phyloP scores from a whole-genome alignment of 345 rosid species.

The Erysimum cheiranthoides region DNA sequence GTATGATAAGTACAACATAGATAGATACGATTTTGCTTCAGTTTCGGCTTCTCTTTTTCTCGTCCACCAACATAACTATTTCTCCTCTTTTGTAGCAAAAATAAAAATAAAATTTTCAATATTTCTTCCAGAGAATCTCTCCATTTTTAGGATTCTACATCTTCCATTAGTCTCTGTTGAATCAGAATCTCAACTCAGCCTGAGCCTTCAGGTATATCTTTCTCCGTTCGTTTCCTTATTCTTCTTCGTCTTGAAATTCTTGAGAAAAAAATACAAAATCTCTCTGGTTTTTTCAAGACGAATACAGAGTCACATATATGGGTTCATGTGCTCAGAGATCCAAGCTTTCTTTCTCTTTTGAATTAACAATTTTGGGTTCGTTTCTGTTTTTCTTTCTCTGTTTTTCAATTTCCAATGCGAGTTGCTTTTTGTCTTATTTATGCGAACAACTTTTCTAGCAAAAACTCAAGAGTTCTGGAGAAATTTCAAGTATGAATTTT shows the following conservation, averaged over 20 bases:
- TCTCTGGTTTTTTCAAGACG: conserved; percentile 27
- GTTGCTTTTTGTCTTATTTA: too few species aligned
- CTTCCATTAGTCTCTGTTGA: conserved; percentile 19
- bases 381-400: neutral
- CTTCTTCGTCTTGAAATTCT: conserved; percentile 32
- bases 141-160: conserved; percentile 27
- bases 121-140: conserved; percentile 32
- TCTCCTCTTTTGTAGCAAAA: conserved; percentile 33
- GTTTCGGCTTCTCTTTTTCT: conserved; percentile 34
- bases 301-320: conserved; percentile 9
- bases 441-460: neutral
- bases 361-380: neutral
- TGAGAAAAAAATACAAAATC: conserved; percentile 1
- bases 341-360: neutral
- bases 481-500: neutral
- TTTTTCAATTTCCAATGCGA: conserved; percentile 6
- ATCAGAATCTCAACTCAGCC: conserved; percentile 32
- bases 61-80: conserved; percentile 40
- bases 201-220: conserved; percentile 10
- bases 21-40: conserved; percentile 29
- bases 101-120: neutral
- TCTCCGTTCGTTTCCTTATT: conserved; percentile 4
- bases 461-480: neutral
- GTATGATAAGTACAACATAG: conserved; percentile 16
- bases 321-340: neutral